These are phyloP conservation scores for Neurospora sp. DNA, from an alignment of 495 filamentous ascomycete genomes.

Conservation along the genomic window DNA sequence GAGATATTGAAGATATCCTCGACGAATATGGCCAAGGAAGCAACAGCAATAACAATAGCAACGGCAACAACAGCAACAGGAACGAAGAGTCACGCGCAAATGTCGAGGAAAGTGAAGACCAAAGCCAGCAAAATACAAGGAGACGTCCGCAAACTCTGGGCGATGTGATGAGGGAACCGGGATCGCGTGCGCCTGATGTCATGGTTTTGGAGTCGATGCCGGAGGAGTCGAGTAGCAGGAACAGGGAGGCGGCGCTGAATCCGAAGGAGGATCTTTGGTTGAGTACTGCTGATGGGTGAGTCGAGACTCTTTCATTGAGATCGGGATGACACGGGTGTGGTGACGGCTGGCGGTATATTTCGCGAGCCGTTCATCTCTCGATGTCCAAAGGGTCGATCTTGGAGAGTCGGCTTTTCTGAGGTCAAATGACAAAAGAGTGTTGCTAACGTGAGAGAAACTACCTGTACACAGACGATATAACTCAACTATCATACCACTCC, in stretches of 20 bases:
- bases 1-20: not conserved
- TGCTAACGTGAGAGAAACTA: not conserved
- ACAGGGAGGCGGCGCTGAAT: conserved; percentile 17
- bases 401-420: not conserved
- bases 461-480: conserved; percentile 31
- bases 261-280: conserved; percentile 37
- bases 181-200: conserved; percentile 24
- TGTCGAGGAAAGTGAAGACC: not conserved
- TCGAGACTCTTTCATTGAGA: no score
- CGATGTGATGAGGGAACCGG: conserved; percentile 33
- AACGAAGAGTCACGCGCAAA: not conserved
- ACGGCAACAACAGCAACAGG: not conserved
- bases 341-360: not conserved
- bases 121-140: not conserved
- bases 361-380: not conserved
- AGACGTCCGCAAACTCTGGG: conserved; percentile 20
- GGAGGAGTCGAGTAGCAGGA: conserved; percentile 3
- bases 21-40: not conserved
- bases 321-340: no score
- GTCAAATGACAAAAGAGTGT: not conserved
- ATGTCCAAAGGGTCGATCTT: not conserved
- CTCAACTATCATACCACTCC: conserved; percentile 31
- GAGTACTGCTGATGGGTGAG: conserved; percentile 35
- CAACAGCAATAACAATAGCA: conserved; percentile 1
- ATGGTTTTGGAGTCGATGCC: conserved; percentile 26